Evolutionary conservation across 257 asterid genomes (phyloP).

Genomic region (Thymus quinquecostatus): DNA sequence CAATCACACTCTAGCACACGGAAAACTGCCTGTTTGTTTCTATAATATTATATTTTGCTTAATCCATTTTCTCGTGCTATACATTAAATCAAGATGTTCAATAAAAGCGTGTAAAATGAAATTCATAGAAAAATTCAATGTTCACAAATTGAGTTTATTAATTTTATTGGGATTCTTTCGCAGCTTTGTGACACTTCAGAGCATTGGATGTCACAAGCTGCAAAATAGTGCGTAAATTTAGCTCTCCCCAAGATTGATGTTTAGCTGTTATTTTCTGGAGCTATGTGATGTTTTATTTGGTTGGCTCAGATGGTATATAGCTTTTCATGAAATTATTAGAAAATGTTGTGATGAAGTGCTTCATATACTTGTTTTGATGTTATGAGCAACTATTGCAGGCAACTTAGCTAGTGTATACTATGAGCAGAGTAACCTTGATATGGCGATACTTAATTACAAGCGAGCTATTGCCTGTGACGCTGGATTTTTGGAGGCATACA

Average conservation of each 20-base stretch:
- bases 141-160: neutral
- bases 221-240: neutral
- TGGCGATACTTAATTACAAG: conserved; percentile 90
- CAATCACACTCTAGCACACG: neutral
- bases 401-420: conserved; percentile 91
- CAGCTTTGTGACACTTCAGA: neutral
- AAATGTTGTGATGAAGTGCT: neutral
- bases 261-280: conserved; percentile 20
- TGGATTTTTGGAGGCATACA: conserved; percentile 95
- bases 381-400: conserved; percentile 56
- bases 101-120: neutral
- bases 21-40: neutral
- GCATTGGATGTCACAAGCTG: neutral
- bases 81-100: neutral
- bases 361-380: conserved; percentile 25
- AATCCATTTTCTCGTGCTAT: neutral
- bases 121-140: neutral
- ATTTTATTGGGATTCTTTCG: neutral
- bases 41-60: neutral
- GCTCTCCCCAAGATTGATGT: conserved; percentile 16
- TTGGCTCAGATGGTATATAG: conserved; percentile 5
- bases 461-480: conserved; percentile 93
- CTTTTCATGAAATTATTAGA: conserved; percentile 10
- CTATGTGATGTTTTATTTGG: neutral
- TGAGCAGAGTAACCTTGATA: conserved; percentile 93